Evolutionary conservation across 352 stramenopile genomes (phyloP), one percentile per base, ranked within the genome.

Genomic region (Globisporangium nagaii): DNA sequence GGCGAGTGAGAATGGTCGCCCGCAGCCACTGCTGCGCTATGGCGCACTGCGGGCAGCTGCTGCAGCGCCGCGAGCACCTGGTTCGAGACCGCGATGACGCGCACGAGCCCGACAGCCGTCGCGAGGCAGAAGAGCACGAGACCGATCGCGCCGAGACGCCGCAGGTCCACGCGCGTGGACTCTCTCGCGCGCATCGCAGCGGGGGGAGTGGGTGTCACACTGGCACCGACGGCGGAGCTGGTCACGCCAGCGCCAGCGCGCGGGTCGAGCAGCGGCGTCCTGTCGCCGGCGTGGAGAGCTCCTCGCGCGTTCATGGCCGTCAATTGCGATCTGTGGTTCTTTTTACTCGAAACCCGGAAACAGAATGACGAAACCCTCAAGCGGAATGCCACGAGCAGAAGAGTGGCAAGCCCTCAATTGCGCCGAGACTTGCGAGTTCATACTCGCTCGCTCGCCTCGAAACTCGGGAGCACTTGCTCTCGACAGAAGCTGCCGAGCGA

Each of bases 21-120:
- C 17, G 27, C 25, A 3, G 22, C 28, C 12, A n/a, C 48, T 13
- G 36, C 17, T 13, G 34, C 35, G 20, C 34, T 20, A 22, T 43
- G 55, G 17, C 41, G 22, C 4, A 52, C 41, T 8, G 19, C n/a
- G 1, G 63, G 54, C 10, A 48, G 13, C 28, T 80, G 58, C 49
- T 79, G 60, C 45, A 84, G 57, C 28, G 43, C 65, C 15, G 48
- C 46, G 52, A 83, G 58, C 44, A 87, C 62, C 50, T 81, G 41
- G 43, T 61, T 61, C 2, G 55, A 61, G 20, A 55, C 39, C 0
- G 44, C 37, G 46, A 61, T 61, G 45, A 61, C 55, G 20, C 55
- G 55, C 22, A 61, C 32, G 37, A 61, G 55, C 15, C 55, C 55
- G 15, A 61, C 30, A 0, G 46, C 55, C 42, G 55, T 56, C n/a